These are phyloP conservation scores for Raphanus sativus DNA, from an alignment of 345 rosid genomes.

Conservation along the genomic window DNA sequence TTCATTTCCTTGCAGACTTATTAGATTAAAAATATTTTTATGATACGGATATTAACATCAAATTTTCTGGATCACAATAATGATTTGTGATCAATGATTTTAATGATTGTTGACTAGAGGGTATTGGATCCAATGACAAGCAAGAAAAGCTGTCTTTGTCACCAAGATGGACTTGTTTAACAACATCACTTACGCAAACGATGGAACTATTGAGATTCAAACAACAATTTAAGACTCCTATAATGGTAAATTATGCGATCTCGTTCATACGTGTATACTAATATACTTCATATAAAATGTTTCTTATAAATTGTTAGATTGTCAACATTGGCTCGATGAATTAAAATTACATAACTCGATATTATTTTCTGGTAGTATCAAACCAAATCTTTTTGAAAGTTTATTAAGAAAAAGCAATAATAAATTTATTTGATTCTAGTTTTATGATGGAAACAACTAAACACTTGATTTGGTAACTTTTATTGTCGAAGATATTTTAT, in stretches of 20 bases:
- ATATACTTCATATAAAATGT: not conserved
- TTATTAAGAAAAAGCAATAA: not conserved
- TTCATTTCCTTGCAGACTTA: not conserved
- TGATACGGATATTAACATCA: not conserved
- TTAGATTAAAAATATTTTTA: constrained; percentile 14
- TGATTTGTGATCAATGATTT: constrained; percentile 28
- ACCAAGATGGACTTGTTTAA: constrained; percentile 20
- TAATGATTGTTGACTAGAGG: constrained; percentile 26
- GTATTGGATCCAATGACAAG: constrained; percentile 21
- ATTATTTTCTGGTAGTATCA: not conserved
- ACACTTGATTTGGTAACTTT: not conserved
- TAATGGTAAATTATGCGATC: constrained; percentile 37
- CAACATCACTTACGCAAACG: constrained; percentile 22
- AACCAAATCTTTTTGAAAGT: not conserved
- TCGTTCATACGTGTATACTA: constrained; percentile 23
- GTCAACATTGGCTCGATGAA: not conserved
- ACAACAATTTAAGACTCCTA: constrained; percentile 9
- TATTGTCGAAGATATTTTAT: not conserved
- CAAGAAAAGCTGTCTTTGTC: constrained; percentile 20
- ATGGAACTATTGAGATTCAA: not conserved
- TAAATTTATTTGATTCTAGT: not conserved
- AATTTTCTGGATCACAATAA: constrained; percentile 10
- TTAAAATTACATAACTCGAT: not conserved
- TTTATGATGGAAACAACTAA: not conserved
- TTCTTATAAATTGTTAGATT: not conserved